Evolutionary conservation across 768 basidiomycete species (phyloP), one percentile per base, ranked within the genome.

Genomic region (Naganishia kalamii): DNA sequence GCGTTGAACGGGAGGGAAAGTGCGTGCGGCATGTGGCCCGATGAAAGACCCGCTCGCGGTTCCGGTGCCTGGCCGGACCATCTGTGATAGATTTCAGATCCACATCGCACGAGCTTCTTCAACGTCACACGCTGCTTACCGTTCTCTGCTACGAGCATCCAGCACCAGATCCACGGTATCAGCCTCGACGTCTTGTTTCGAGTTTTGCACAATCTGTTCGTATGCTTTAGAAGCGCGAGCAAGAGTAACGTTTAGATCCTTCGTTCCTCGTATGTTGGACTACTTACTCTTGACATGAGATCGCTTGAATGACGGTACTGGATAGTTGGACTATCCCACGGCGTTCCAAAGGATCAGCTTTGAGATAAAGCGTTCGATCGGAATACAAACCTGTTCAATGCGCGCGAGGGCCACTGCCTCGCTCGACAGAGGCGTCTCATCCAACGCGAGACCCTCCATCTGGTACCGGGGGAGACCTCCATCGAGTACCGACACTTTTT

Each of bases 21-120:
- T 0, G 93, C 90, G 75, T 87, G 79, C 0, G 94, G 93, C 61
- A 98, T 92, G 75, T 98, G 96, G 0, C 96, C 96, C 0, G 89
- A 90, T 23, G 89, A 83, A 60, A 98, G 81, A 17, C 87, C 87
- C 15, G 89, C 84, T 15, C 96, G 85, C 13, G 96, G 96, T 76
- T 99, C 96, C 10, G 91, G 88, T 35, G 87, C 88, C 35, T 81
- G 81, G 19, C 92, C 93, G 27, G 84, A 80, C 75, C 85, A 98
- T 68, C 93, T 94, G 71, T 30, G 32, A 21, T n/a, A n/a, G n/a
- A n/a, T n/a, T n/a, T n/a, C n/a, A n/a, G n/a, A n/a, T n/a, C n/a
- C n/a, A n/a, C n/a, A n/a, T n/a, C n/a, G n/a, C n/a, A n/a, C n/a
- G n/a, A n/a, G n/a, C n/a, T n/a, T n/a, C n/a, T n/a, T n/a, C n/a